Conservation (phyloP, 2,329 filamentous ascomycete genomes). For the Harringtonia aguacate region DNA sequence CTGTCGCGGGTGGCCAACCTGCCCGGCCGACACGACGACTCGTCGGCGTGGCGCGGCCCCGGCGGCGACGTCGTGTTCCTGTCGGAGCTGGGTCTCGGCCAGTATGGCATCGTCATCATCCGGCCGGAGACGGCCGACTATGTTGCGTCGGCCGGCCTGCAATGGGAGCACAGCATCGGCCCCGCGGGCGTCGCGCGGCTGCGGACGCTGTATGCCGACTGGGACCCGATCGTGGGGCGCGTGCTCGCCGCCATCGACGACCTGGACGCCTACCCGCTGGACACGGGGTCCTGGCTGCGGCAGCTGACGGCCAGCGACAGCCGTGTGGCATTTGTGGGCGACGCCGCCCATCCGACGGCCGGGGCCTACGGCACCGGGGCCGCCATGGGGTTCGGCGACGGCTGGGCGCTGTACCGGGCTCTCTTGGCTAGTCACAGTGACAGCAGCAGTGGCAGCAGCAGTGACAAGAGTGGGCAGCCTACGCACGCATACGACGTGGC, state of each 20-base stretch:
- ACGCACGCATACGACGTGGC: too few relatives aligned
- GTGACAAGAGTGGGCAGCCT: background rate
- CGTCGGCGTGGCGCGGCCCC: slow-evolving; percentile 1
- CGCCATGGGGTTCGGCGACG: slow-evolving; percentile 6
- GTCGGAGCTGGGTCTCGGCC: slow-evolving; percentile 1
- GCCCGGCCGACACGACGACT: slow-evolving; percentile 3
- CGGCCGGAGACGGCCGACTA: background rate
- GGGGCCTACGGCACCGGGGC: slow-evolving; percentile 7
- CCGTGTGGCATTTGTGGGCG: slow-evolving; percentile 7
- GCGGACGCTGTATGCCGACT: background rate
- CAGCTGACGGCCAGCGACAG: background rate
- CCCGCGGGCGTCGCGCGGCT: slow-evolving; percentile 1
- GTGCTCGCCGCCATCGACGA: slow-evolving; percentile 5
- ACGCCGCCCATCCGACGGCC: slow-evolving; percentile 10
- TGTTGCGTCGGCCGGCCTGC: background rate
- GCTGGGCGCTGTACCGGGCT: slow-evolving; percentile 8
- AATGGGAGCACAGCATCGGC: slow-evolving; percentile 5
- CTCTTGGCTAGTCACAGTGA: slow-evolving; percentile 1
- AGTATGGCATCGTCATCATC: slow-evolving; percentile 6
- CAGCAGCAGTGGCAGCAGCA: background rate
- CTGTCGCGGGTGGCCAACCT: background rate
- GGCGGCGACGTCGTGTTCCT: slow-evolving; percentile 4
- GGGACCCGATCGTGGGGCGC: background rate
- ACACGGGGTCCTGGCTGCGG: slow-evolving; percentile 6
- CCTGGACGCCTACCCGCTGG: slow-evolving; percentile 9